Evolutionary conservation across 306 rosid genomes (phyloP).

Genomic region (Benincasa hispida): DNA sequence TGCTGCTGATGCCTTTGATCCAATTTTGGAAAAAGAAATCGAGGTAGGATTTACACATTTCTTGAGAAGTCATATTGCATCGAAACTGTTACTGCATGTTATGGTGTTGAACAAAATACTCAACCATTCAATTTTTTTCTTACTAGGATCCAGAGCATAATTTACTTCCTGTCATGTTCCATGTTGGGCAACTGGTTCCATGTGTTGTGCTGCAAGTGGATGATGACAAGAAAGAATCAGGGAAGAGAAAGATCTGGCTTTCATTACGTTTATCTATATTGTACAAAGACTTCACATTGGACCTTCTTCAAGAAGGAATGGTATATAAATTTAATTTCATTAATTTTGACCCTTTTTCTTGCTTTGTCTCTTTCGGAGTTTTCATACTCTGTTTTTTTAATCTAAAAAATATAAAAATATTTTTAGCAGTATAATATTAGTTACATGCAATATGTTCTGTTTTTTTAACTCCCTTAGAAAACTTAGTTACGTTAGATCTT

Average conservation of each 20-base stretch:
- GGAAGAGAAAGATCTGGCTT: conserved; percentile 82
- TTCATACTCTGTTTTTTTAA: background rate
- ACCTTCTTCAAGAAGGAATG: conserved; percentile 84
- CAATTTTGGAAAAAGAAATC: conserved; percentile 29
- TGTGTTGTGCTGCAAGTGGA: conserved; percentile 63
- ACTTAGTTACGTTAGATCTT: background rate
- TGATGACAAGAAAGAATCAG: conserved; percentile 68
- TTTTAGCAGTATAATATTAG: background rate
- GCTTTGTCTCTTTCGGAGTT: too few relatives aligned
- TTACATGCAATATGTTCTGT: background rate
- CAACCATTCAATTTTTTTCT: conserved; percentile 7
- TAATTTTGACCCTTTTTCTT: background rate
- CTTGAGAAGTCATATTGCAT: background rate
- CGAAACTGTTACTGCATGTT: background rate
- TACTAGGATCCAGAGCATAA: conserved; percentile 40
- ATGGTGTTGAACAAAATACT: background rate
- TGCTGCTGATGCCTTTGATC: conserved; percentile 63
- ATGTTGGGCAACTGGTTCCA: conserved; percentile 73
- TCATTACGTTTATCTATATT: conserved; percentile 78
- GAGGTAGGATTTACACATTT: conserved; percentile 29
- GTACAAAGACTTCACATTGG: conserved; percentile 61
- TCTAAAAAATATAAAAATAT: too few relatives aligned
- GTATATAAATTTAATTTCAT: conserved; percentile 25
- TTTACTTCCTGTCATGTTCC: conserved; percentile 46
- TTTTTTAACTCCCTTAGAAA: background rate